phyloP scores from a whole-genome alignment of 768 basidiomycete genomes.

The Coprinopsis marcescibilis region DNA sequence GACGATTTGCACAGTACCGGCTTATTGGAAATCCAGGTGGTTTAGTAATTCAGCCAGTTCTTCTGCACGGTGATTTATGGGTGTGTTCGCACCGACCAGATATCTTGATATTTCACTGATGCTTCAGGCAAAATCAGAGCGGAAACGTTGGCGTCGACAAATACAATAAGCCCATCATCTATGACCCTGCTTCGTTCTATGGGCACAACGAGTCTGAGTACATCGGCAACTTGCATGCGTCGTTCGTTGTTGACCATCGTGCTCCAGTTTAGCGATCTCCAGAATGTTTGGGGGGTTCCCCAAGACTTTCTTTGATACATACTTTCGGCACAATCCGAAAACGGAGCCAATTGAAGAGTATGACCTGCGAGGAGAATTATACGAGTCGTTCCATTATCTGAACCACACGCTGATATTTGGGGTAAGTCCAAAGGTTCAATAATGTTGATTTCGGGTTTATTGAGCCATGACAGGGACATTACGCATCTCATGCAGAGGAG shows the following conservation, averaged over 20 bases:
- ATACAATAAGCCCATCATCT: constrained; percentile 56
- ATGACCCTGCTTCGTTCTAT: constrained; percentile 73
- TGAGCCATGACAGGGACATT: constrained; percentile 34
- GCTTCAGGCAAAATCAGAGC: constrained; percentile 37
- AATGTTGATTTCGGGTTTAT: neutral
- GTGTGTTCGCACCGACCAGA: constrained; percentile 29
- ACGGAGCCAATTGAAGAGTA: constrained; percentile 63
- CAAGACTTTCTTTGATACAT: constrained; percentile 53
- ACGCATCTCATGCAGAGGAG: constrained; percentile 46
- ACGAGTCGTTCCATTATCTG: constrained; percentile 76
- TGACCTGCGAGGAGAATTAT: constrained; percentile 57
- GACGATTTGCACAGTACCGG: too few species aligned
- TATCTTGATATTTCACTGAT: neutral
- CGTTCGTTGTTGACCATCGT: neutral
- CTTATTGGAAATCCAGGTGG: too few species aligned
- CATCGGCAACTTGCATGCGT: constrained; percentile 18
- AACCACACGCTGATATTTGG: constrained; percentile 80
- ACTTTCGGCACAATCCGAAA: constrained; percentile 59
- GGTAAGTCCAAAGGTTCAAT: constrained; percentile 49
- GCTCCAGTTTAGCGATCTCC: constrained; percentile 57
- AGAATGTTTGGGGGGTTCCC: constrained; percentile 78
- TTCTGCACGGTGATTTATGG: constrained; percentile 81
- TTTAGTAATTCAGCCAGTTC: constrained; percentile 55
- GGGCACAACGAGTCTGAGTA: constrained; percentile 84
- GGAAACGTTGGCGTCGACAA: constrained; percentile 66